These are phyloP conservation scores for Daldinia childiae DNA, from an alignment of 495 filamentous ascomycete species.

Conservation along the genomic window DNA sequence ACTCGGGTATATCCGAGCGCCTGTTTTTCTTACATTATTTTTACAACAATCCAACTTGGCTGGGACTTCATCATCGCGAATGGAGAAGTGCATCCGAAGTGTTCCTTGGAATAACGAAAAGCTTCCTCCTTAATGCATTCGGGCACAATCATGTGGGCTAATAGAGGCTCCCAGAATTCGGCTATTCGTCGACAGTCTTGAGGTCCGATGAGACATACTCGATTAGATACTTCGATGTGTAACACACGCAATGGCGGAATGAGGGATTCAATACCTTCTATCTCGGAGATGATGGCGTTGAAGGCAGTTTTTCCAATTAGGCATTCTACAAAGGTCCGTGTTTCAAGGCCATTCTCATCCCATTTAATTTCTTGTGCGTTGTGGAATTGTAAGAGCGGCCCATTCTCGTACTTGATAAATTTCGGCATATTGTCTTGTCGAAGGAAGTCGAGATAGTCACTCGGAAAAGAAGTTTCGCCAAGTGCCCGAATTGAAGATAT, in stretches of 20 bases:
- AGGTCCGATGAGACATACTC: conserved; percentile 3
- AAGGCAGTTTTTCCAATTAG: background rate
- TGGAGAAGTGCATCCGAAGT: background rate
- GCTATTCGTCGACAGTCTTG: background rate
- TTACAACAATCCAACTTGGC: conserved; percentile 5
- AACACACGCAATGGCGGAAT: background rate
- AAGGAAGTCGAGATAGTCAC: conserved; percentile 9
- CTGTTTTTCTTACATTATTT: background rate
- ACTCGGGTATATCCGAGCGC: conserved; percentile 9
- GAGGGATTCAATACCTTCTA: background rate
- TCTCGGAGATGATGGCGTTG: background rate
- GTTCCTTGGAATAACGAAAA: background rate
- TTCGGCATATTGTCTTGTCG: background rate
- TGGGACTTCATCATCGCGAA: background rate
- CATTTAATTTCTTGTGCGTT: background rate
- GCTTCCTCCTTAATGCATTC: background rate
- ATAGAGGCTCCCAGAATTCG: background rate
- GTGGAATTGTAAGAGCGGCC: background rate
- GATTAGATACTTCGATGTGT: background rate
- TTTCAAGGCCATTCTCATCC: background rate
- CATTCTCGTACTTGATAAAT: background rate
- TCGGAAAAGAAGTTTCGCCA: background rate
- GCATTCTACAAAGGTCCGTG: background rate
- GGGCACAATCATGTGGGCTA: background rate
- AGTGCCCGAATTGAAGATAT: background rate